Base-by-base conservation (phyloP, 345 rosid genomes). In the Reutealis trisperma region DNA sequence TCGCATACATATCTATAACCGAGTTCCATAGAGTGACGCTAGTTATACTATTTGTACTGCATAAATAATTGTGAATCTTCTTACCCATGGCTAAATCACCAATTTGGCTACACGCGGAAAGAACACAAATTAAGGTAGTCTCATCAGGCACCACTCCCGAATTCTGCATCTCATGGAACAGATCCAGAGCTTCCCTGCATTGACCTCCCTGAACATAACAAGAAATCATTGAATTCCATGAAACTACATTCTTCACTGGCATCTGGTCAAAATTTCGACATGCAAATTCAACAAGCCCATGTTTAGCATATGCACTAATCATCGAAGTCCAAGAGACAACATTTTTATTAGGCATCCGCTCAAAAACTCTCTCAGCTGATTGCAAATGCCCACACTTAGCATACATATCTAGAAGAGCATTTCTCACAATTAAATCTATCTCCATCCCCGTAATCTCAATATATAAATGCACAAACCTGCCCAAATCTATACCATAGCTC, bases 1-100 rank as follows among this genome's bases (percentile, higher is more conserved):
- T 85, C 47, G 88, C 87, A 30, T 85, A 88, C 91, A 89, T 88
- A 70, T 86, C 91, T 5, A 89, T 81, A 54, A 90, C 45, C 2
- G 68, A 79, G 27, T 79, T 79, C n/a, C 67, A 22, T 34, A 65
- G 44, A 24, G 60, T n/a, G 60, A 59, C 59, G 67, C 73, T 67
- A 57, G 37, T 18, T 15, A 81, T 67, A 25, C 55, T 15, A 63
- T 37, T 24, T 19, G 57, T 64, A 12, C 44, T 63, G 54, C 25
- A 25, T 58, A 84, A 57, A 63, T 69, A 81, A 45, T 63, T 44
- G 27, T 59, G 81, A 55, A 47, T 67, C 34, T 59, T 68, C 67
- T 61, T 61, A 47, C 63, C 77, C 64, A 18, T 47, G n/a, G 22
- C 70, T 8, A 74, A 63, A 49, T 74, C 78, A n/a, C 78, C 75